phyloP scores from a whole-genome alignment of 164 flowering plant genomes.

The Piper betle region DNA sequence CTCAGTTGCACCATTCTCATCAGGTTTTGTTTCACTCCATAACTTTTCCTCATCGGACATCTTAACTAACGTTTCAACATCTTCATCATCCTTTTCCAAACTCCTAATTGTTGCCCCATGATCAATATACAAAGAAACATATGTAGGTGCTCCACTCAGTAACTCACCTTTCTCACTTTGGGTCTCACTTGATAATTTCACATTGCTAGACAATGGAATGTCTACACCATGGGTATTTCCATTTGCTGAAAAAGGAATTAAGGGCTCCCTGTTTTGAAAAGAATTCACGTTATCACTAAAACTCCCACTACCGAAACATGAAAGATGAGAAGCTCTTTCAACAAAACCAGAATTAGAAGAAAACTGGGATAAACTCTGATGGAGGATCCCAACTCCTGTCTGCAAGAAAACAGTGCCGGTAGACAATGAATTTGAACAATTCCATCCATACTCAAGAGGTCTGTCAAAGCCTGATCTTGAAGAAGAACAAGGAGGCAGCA shows the following conservation, averaged over 20 bases:
- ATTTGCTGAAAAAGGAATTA: slow-evolving; percentile 30
- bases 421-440: slow-evolving; percentile 26
- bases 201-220: slow-evolving; percentile 13
- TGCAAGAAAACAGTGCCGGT: slow-evolving; percentile 37
- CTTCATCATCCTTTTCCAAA: slow-evolving; percentile 30
- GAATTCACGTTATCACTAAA: slow-evolving; percentile 50
- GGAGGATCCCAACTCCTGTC: slow-evolving; percentile 33
- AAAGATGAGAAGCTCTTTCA: slow-evolving; percentile 84
- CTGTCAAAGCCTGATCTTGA: slow-evolving; percentile 13
- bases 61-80: slow-evolving; percentile 21
- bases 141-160: slow-evolving; percentile 24
- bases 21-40: slow-evolving; percentile 28
- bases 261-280: slow-evolving; percentile 24
- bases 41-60: slow-evolving; percentile 39
- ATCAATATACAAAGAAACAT: slow-evolving; percentile 27
- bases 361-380: slow-evolving; percentile 60
- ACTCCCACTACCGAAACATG: slow-evolving; percentile 64
- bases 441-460: slow-evolving; percentile 38
- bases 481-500: slow-evolving; percentile 19
- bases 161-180: slow-evolving; percentile 32
- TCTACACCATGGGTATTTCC: slow-evolving; percentile 31
- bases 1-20: slow-evolving; percentile 63
- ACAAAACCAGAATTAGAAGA: slow-evolving; percentile 83
- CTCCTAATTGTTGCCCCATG: slow-evolving; percentile 25
- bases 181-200: slow-evolving; percentile 16